Percentiles rank a stretch among this genome's conserved stretches.
These are phyloP conservation scores for Yamadazyma buinensis DNA, from an alignment of 1,139 yeast genomes.

Conservation along the genomic window DNA sequence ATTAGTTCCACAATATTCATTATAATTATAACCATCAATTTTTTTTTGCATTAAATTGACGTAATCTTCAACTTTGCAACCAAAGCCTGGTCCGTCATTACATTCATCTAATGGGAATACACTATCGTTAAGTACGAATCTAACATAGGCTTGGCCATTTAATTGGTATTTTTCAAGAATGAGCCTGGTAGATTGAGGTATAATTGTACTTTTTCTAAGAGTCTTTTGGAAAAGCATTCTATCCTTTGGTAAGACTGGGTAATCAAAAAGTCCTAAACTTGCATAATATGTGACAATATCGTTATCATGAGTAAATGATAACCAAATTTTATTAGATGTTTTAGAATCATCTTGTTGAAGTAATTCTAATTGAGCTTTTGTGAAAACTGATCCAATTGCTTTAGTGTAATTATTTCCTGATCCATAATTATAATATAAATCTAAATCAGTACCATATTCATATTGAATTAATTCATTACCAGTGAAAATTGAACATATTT, in stretches of 20 bases:
- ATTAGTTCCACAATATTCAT: constrained; percentile 32
- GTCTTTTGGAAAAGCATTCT: constrained; percentile 37
- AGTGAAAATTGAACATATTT: constrained; percentile 48
- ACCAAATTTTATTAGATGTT: constrained; percentile 29
- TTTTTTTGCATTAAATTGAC: constrained; percentile 21
- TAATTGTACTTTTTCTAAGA: constrained; percentile 44
- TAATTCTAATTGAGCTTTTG: constrained; percentile 46
- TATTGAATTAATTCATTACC: constrained; percentile 43
- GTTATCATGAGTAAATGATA: constrained; percentile 59
- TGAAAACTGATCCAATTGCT: constrained; percentile 44
- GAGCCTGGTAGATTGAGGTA: constrained; percentile 57
- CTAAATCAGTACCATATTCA: constrained; percentile 43
- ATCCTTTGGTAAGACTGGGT: constrained; percentile 17
- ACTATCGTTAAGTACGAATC: constrained; percentile 53
- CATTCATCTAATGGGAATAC: constrained; percentile 49
- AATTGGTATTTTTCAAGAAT: constrained; percentile 47
- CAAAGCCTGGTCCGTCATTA: constrained; percentile 54
- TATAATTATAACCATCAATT: constrained; percentile 21
- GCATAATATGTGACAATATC: constrained; percentile 49
- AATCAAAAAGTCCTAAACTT: constrained; percentile 47
- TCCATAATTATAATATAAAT: constrained; percentile 45
- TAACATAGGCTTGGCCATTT: constrained; percentile 38
- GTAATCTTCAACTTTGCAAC: constrained; percentile 46
- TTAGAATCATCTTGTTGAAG: constrained; percentile 24
- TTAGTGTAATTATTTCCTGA: constrained; percentile 44